phyloP scores from a whole-genome alignment of 177 flowering plant species.

The Telopea speciosissima region DNA sequence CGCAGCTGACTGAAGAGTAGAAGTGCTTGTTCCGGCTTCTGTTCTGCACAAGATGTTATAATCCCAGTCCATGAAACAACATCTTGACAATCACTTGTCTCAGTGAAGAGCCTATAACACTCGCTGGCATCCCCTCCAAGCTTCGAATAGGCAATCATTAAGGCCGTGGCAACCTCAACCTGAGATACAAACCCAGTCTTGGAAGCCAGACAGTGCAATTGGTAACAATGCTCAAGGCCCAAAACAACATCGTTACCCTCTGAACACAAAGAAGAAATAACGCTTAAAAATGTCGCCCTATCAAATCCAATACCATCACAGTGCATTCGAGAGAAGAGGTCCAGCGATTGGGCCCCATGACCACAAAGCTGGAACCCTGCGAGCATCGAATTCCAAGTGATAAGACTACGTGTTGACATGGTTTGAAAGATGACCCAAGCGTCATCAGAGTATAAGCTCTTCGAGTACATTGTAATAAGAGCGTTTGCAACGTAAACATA shows the following conservation, averaged over 20 bases:
- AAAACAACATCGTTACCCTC: neutral
- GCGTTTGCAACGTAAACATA: constrained; percentile 62
- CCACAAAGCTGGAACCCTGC: constrained; percentile 39
- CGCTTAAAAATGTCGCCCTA: constrained; percentile 51
- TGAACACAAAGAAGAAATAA: constrained; percentile 34
- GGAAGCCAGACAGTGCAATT: constrained; percentile 40
- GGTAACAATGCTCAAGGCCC: constrained; percentile 30
- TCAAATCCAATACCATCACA: constrained; percentile 43
- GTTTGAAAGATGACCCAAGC: constrained; percentile 44
- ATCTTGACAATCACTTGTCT: constrained; percentile 36
- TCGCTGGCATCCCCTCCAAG: constrained; percentile 38
- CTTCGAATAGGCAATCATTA: constrained; percentile 57
- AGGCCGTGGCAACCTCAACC: constrained; percentile 49
- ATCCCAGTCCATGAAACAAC: constrained; percentile 70
- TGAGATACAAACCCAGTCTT: constrained; percentile 39
- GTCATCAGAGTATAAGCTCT: constrained; percentile 25
- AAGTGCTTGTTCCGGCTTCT: constrained; percentile 45
- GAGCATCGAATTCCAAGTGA: constrained; percentile 75
- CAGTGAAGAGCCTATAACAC: constrained; percentile 47
- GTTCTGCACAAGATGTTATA: constrained; percentile 49
- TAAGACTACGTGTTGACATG: constrained; percentile 37
- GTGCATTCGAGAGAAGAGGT: constrained; percentile 44
- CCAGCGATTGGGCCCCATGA: constrained; percentile 10
- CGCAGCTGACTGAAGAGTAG: constrained; percentile 23
- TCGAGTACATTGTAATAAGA: constrained; percentile 64